Evolutionary conservation across 2,329 filamentous ascomycete genomes (phyloP).

Genomic region (Diaporthe sp.): DNA sequence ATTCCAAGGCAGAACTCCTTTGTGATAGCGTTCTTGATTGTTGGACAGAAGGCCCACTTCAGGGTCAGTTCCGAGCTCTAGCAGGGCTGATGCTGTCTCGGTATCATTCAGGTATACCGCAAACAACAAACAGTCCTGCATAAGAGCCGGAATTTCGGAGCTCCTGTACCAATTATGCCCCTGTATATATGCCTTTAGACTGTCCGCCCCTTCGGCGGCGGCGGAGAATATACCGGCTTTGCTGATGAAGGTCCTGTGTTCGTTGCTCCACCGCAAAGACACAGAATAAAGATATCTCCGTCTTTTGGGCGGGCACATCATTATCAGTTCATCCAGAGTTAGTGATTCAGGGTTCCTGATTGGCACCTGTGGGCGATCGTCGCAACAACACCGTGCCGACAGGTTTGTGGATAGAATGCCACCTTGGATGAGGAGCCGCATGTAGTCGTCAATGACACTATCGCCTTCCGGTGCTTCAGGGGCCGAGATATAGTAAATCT

Average conservation of each 20-base stretch:
- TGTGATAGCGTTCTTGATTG: background rate
- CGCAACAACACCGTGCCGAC: background rate
- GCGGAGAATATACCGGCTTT: background rate
- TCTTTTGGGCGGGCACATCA: background rate
- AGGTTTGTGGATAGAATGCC: background rate
- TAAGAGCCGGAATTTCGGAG: background rate
- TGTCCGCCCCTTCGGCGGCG: background rate
- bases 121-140: background rate
- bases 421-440: background rate
- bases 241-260: background rate
- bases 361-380: background rate
- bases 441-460: background rate
- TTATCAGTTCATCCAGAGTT: background rate
- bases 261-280: background rate
- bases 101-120: background rate
- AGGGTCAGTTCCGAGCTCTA: background rate
- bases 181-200: background rate
- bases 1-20: background rate
- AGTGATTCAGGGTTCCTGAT: background rate
- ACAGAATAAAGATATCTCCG: background rate
- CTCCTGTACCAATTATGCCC: no score
- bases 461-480: background rate
- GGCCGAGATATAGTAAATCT: background rate
- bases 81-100: background rate
- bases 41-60: background rate